Percentiles rank a stretch among this genome's conserved stretches.
Evolutionary conservation across 2,329 filamentous ascomycete genomes (phyloP).

Genomic region (Ciborinia camelliae): DNA sequence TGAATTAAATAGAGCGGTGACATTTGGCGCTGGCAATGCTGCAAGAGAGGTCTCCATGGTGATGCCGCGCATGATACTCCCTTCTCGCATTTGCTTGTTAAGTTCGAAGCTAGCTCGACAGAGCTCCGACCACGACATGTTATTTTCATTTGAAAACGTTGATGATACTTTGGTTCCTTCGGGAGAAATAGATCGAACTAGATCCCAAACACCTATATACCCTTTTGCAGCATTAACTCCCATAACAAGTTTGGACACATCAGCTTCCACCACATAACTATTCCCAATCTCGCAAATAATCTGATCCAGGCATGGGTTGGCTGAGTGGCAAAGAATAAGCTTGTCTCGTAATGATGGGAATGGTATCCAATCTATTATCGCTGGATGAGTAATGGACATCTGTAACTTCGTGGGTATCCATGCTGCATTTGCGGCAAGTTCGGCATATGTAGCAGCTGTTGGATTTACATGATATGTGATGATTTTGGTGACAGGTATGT

Average conservation of each 20-base stretch:
- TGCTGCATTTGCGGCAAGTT: background rate
- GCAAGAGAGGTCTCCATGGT: background rate
- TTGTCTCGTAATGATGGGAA: conserved; percentile 13
- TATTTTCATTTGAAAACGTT: background rate
- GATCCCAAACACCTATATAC: conserved; percentile 12
- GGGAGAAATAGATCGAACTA: conserved; percentile 4
- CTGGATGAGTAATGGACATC: conserved; percentile 6
- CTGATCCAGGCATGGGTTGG: conserved; percentile 13
- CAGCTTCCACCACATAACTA: conserved; percentile 17
- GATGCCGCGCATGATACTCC: background rate
- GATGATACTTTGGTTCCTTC: background rate
- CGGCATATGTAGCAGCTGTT: conserved; percentile 10
- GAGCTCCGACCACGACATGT: background rate
- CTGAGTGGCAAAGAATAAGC: conserved; percentile 11
- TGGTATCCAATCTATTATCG: conserved; percentile 11
- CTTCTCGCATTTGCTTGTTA: conserved; percentile 2
- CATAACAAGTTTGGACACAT: conserved; percentile 9
- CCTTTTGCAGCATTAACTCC: background rate
- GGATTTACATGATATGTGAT: conserved; percentile 12
- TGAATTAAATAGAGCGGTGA: conserved; percentile 9
- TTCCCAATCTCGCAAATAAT: conserved; percentile 12
- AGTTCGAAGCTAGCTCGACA: conserved; percentile 8
- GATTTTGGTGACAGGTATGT: conserved; percentile 5
- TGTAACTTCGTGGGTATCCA: conserved; percentile 13
- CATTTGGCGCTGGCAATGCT: conserved; percentile 6